Percentiles rank a stretch among this genome's conserved stretches.
phyloP scores from a whole-genome alignment of 2,329 filamentous ascomycete species.

The Nemania serpens region DNA sequence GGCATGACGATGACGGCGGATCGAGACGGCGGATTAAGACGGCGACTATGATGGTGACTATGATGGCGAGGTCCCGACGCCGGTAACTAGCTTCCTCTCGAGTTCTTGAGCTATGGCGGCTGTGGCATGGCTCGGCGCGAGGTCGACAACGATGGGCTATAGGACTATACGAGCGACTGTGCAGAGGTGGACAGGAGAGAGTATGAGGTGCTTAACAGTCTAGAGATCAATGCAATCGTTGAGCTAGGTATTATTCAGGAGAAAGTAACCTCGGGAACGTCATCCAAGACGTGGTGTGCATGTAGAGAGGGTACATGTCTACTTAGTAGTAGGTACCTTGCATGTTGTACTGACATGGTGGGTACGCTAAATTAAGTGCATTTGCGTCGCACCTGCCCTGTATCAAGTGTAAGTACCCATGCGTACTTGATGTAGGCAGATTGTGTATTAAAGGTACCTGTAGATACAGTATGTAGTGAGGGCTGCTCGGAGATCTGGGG shows the following conservation, averaged over 20 bases:
- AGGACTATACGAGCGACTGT: neutral
- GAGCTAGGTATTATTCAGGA: neutral
- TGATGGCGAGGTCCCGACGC: neutral
- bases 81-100: constrained; percentile 4
- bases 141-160: neutral
- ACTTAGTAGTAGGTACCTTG: neutral
- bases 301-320: neutral
- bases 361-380: too few species aligned
- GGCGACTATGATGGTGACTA: too few species aligned
- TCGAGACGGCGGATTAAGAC: too few species aligned
- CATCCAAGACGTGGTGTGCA: neutral
- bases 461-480: too few species aligned
- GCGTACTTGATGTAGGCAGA: too few species aligned
- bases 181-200: neutral
- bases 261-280: constrained; percentile 7
- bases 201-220: too few species aligned
- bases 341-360: too few species aligned
- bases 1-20: constrained; percentile 41
- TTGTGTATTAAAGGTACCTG: too few species aligned
- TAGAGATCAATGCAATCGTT: too few species aligned
- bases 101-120: constrained; percentile 15
- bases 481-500: too few species aligned
- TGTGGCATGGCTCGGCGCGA: constrained; percentile 18
- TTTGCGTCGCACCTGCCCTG: too few species aligned
- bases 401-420: too few species aligned